Percentiles rank a stretch among this genome's conserved stretches.
phyloP scores from a whole-genome alignment of 208 protist species.

The Acanthamoeba castellanii region DNA sequence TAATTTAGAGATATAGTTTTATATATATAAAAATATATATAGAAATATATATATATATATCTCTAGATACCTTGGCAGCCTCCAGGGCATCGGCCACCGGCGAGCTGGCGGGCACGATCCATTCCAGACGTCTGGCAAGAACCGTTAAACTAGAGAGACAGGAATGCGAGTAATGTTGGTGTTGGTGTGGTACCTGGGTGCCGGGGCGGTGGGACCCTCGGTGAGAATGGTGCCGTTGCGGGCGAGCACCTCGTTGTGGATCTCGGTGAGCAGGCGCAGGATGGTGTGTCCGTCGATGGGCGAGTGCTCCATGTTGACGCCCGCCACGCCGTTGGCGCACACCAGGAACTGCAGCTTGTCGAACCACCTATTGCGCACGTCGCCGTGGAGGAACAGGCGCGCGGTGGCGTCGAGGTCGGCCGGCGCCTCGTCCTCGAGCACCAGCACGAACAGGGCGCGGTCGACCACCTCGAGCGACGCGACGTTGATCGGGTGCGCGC shows the following conservation, averaged over 20 bases:
- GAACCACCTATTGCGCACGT: slow-evolving; percentile 55
- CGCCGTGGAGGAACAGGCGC: slow-evolving; percentile 40
- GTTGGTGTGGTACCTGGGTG: not conserved
- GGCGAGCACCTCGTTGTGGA: slow-evolving; percentile 36
- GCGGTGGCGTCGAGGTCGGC: slow-evolving; percentile 28
- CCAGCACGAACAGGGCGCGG: slow-evolving; percentile 60
- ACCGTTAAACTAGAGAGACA: not conserved
- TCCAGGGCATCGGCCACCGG: not conserved
- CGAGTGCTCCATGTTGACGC: slow-evolving; percentile 73
- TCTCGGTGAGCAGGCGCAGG: slow-evolving; percentile 48
- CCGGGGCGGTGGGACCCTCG: not conserved
- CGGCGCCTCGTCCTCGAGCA: slow-evolving; percentile 66
- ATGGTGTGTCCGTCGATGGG: slow-evolving; percentile 59
- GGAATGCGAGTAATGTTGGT: not conserved
- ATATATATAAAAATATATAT: no score
- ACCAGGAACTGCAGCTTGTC: slow-evolving; percentile 72
- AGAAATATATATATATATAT: no score
- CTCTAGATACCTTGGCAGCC: not conserved
- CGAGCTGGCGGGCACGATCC: not conserved
- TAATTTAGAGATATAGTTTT: no score
- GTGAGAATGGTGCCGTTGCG: slow-evolving; percentile 22
- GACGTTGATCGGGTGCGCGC: slow-evolving; percentile 9
- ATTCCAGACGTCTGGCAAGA: not conserved
- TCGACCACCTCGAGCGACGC: slow-evolving; percentile 52
- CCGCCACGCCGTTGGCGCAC: slow-evolving; percentile 50